Conservation (phyloP, 148 eudicot genomes). For the Amaranthus palmeri region DNA sequence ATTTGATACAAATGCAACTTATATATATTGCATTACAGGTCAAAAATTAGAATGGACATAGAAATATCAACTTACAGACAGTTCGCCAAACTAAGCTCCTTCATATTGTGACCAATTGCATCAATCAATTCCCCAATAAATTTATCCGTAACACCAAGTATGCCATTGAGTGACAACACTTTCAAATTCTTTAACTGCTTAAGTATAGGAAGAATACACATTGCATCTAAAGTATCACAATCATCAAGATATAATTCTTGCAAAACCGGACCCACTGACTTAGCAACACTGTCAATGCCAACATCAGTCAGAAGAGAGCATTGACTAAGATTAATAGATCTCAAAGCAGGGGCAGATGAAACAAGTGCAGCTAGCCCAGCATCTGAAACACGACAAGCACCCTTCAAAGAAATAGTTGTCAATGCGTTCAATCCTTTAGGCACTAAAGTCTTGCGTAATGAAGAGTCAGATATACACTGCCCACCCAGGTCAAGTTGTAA, state of each 20-base stretch:
- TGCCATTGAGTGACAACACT: constrained; percentile 65
- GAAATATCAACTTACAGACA: constrained; percentile 51
- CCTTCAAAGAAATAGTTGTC: constrained; percentile 71
- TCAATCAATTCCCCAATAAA: constrained; percentile 44
- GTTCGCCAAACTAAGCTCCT: constrained; percentile 66
- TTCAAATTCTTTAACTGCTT: constrained; percentile 48
- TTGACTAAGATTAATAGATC: constrained; percentile 76
- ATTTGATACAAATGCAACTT: neutral
- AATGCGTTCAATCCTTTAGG: constrained; percentile 51
- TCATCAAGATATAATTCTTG: constrained; percentile 75
- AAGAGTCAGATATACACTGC: constrained; percentile 74
- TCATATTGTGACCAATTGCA: constrained; percentile 53
- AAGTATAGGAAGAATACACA: constrained; percentile 59
- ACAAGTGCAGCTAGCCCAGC: constrained; percentile 56
- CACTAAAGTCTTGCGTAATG: constrained; percentile 36
- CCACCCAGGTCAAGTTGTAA: constrained; percentile 92
- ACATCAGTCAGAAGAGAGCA: constrained; percentile 70
- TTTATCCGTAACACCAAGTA: constrained; percentile 52
- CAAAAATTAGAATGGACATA: neutral
- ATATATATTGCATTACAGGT: neutral
- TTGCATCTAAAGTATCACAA: constrained; percentile 56
- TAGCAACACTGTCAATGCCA: constrained; percentile 53
- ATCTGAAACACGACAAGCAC: constrained; percentile 91
- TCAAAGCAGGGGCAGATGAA: constrained; percentile 62
- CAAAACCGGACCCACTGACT: constrained; percentile 52